Conservation (phyloP, 805 yeast genomes). For the Kodamaea restingae region DNA sequence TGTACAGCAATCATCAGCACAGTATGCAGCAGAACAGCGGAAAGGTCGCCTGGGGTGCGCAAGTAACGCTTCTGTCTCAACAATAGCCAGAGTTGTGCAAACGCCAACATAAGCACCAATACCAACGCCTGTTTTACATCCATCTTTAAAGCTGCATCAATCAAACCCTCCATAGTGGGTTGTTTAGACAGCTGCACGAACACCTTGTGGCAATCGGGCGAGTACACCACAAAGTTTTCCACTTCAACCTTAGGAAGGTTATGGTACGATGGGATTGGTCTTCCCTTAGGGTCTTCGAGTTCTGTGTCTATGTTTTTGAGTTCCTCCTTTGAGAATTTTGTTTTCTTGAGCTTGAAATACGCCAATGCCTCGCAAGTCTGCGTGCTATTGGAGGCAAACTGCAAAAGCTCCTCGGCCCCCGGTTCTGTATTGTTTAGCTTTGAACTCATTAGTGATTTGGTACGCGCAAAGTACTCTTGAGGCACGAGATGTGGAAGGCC, state of each 20-base stretch:
- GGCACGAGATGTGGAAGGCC: conserved; percentile 57
- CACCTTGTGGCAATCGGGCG: conserved; percentile 83
- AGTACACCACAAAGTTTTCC: conserved; percentile 59
- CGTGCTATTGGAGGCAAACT: conserved; percentile 27
- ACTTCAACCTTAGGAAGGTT: conserved; percentile 54
- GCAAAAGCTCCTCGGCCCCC: conserved; percentile 34
- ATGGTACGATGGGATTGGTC: conserved; percentile 50
- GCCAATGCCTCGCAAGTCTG: conserved; percentile 66
- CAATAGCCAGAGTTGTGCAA: conserved; percentile 51
- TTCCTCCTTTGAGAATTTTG: conserved; percentile 50
- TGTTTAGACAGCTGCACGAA: conserved; percentile 20
- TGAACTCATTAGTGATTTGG: conserved; percentile 43
- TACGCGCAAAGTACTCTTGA: conserved; percentile 36
- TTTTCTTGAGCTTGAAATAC: conserved; percentile 66
- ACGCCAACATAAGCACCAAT: conserved; percentile 43
- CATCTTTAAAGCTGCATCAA: conserved; percentile 44
- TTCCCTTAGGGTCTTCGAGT: conserved; percentile 66
- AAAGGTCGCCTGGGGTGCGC: conserved; percentile 75
- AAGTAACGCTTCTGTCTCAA: conserved; percentile 67
- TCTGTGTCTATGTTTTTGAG: conserved; percentile 68
- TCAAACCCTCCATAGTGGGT: conserved; percentile 47
- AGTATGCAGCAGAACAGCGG: conserved; percentile 52
- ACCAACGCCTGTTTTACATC: conserved; percentile 40
- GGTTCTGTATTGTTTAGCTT: conserved; percentile 38
- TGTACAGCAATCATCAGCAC: conserved; percentile 64